Base-by-base conservation (phyloP, 495 filamentous ascomycete genomes). In the Saxophila tyrrhenica region DNA sequence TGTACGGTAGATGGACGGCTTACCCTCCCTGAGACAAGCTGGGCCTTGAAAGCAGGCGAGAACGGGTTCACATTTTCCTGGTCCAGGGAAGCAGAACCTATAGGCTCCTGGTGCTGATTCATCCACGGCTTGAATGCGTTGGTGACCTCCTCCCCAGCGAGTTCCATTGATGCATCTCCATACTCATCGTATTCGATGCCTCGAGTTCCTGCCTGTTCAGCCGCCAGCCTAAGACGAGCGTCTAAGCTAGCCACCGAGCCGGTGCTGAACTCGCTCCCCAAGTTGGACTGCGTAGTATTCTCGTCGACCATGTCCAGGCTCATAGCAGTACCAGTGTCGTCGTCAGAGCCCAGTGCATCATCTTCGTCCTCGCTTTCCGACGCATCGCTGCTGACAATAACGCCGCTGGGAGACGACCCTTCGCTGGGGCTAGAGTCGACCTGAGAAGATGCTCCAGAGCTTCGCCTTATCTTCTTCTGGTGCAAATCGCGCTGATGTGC, bases 61-160 rank as follows among this genome's bases (percentile, higher is more conserved):
- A 80, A 78, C 2, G 78, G 78, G 50, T 82, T 75, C 19, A 78
- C 53, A 49, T 84, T 82, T 58, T 84, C 80, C 57, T 84, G 78
- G 57, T 83, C 78, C 54, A 75, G 69, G n/a, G 73, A 60, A 19
- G 59, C 63, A 15, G 64, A 59, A 17, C 46, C 54, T 5, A 39
- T 21, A 3, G 55, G 10, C 23, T 69, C 69, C 38, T 73, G 64
- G 16, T 70, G 70, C 55, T 78, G 78, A 48, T 78, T 77, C 13
- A 77, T 71, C 81, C 81, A 86, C 0, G 84, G 81, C 56, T 83
- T 75, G 56, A 86, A 85, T 17, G 84, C 80, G 35, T 79, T 78
- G 8, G 87, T 88, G 52, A 94, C 82, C 51, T 89, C 81, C 56
- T 92, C 85, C 51, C 87, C 83, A 7, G 85, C 86, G 42, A 89